phyloP scores from a whole-genome alignment of 129 eudicot genomes.

The Apium graveolens region DNA sequence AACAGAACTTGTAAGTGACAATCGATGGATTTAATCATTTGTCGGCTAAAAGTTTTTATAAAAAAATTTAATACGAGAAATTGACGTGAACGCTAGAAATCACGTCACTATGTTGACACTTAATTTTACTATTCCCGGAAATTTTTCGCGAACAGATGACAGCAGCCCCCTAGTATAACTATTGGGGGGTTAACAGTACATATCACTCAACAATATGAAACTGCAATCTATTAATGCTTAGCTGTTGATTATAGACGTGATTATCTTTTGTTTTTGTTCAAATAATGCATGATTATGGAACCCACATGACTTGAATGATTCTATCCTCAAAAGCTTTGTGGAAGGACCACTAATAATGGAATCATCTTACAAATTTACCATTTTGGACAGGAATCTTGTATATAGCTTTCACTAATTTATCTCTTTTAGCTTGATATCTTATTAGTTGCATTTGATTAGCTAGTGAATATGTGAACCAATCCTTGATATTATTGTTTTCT shows the following conservation, averaged over 20 bases:
- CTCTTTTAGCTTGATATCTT: too few species aligned
- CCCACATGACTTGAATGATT: not conserved
- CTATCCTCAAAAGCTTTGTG: not conserved
- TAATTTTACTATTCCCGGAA: too few species aligned
- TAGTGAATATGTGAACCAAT: too few species aligned
- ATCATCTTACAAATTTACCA: not conserved
- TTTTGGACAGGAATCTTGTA: not conserved
- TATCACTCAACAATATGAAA: not conserved
- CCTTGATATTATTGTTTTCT: too few species aligned
- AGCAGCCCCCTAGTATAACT: not conserved
- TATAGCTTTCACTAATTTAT: not conserved
- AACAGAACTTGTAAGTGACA: too few species aligned
- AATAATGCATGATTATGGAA: conserved; percentile 5
- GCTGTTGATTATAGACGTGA: not conserved
- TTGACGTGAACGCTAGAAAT: too few species aligned
- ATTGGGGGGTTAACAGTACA: conserved; percentile 1
- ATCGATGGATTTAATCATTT: too few species aligned
- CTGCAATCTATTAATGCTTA: not conserved
- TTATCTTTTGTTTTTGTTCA: not conserved
- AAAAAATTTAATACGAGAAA: too few species aligned
- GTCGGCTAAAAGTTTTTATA: too few species aligned
- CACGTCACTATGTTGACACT: too few species aligned
- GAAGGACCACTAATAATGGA: conserved; percentile 3
- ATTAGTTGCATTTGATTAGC: too few species aligned
- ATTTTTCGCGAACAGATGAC: too few species aligned